phyloP scores from a whole-genome alignment of 345 rosid species.

The Ailanthus altissimus region DNA sequence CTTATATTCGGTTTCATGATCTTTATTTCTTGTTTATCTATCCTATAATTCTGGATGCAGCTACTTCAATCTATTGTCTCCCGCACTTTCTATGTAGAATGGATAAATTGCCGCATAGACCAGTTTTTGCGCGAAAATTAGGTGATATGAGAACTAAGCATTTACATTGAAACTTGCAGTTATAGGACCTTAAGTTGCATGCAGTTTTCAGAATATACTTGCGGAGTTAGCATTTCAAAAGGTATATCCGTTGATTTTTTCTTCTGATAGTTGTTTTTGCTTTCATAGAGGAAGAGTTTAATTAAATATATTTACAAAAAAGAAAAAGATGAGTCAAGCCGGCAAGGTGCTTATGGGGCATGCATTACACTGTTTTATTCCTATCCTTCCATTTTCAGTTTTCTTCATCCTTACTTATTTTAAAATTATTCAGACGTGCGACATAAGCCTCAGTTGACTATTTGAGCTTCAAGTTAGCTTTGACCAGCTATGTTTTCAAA shows the following conservation, averaged over 20 bases:
- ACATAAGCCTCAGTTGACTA: constrained; percentile 20
- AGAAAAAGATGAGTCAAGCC: not conserved
- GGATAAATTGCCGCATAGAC: not conserved
- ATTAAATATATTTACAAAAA: not conserved
- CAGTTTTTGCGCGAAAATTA: not conserved
- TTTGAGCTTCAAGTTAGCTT: constrained; percentile 3
- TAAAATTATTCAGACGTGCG: constrained; percentile 4
- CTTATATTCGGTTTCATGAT: not conserved
- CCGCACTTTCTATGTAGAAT: not conserved
- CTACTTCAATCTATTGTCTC: not conserved
- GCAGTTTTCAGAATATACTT: not conserved
- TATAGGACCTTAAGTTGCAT: not conserved
- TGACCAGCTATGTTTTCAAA: constrained; percentile 1
- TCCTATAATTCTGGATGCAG: not conserved
- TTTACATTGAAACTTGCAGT: no score
- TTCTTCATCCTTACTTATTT: constrained; percentile 11
- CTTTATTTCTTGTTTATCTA: not conserved
- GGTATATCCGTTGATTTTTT: not conserved
- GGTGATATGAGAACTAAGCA: not conserved
- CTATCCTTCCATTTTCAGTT: constrained; percentile 11
- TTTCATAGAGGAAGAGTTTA: not conserved
- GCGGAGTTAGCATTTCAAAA: not conserved
- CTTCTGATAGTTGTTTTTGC: not conserved
- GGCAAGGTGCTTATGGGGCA: constrained; percentile 4
- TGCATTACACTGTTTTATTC: constrained; percentile 5